Conservation (phyloP, 169 alveolate genomes). For the Plasmodium gaboni region DNA sequence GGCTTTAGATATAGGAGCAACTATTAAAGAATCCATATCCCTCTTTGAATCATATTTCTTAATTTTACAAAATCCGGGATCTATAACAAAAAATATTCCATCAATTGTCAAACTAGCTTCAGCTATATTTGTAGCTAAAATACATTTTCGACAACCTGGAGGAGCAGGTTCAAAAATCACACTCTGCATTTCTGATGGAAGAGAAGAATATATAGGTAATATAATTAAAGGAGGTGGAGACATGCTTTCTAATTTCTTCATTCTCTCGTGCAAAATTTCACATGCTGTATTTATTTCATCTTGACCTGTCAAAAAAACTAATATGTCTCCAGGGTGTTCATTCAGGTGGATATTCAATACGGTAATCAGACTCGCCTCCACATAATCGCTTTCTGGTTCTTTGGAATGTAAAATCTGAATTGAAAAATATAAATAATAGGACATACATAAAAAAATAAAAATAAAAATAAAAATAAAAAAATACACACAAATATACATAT, state of each 20-base stretch:
- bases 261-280: constrained; percentile 95
- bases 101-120: constrained; percentile 99
- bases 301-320: constrained; percentile 99
- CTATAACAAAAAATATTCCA: constrained; percentile 99
- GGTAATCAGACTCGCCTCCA: constrained; percentile 98
- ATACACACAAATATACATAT: background rate
- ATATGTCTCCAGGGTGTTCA: constrained; percentile 98
- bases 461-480: background rate
- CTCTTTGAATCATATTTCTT: constrained; percentile 97
- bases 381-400: constrained; percentile 98
- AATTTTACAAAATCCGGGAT: constrained; percentile 99
- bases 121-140: constrained; percentile 99
- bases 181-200: constrained; percentile 97
- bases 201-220: constrained; percentile 97
- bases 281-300: constrained; percentile 99
- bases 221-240: constrained; percentile 97
- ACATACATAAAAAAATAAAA: background rate
- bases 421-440: background rate
- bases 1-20: constrained; percentile 98
- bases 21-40: constrained; percentile 98
- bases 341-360: constrained; percentile 97
- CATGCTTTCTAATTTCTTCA: constrained; percentile 94
- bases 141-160: constrained; percentile 97
- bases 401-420: constrained; percentile 89
- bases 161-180: constrained; percentile 99